These are phyloP conservation scores for Trichosanthes cucumerina DNA, from an alignment of 306 rosid genomes.

Conservation along the genomic window DNA sequence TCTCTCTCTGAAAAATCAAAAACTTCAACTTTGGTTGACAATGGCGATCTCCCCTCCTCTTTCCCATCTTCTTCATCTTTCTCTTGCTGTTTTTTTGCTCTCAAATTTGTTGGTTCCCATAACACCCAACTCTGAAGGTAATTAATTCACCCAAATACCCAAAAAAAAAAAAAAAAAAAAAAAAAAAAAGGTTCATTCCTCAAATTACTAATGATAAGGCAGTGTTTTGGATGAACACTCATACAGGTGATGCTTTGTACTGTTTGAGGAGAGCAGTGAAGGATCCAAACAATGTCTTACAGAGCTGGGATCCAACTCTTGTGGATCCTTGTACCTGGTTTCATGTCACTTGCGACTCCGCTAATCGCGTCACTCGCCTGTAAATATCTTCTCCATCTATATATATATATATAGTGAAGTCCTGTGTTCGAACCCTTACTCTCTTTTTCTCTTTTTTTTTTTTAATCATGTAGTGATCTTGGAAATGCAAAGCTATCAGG, in stretches of 20 bases:
- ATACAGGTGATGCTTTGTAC: slow-evolving; percentile 81
- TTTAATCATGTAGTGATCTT: slow-evolving; percentile 49
- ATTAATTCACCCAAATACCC: background rate
- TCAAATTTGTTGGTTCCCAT: slow-evolving; percentile 19
- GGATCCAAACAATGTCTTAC: slow-evolving; percentile 57
- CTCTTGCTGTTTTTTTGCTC: slow-evolving; percentile 18
- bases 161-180: background rate
- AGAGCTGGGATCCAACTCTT: slow-evolving; percentile 84
- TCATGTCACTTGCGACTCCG: slow-evolving; percentile 66
- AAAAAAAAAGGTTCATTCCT: background rate
- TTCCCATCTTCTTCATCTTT: slow-evolving; percentile 13
- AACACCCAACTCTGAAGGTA: slow-evolving; percentile 72
- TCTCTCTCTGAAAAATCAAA: background rate
- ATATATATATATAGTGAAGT: no score
- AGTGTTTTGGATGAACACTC: background rate
- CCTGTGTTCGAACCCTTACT: background rate
- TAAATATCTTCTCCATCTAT: slow-evolving; percentile 6
- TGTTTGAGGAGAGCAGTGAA: slow-evolving; percentile 61
- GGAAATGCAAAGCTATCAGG: slow-evolving; percentile 82
- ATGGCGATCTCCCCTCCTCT: background rate
- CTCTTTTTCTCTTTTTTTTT: background rate
- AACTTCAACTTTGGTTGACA: background rate
- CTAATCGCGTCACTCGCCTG: slow-evolving; percentile 60
- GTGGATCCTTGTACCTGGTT: slow-evolving; percentile 97
- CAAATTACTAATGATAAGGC: background rate